Conservation (phyloP, 495 filamentous ascomycete species). For the Barbatosphaeria neglecta region DNA sequence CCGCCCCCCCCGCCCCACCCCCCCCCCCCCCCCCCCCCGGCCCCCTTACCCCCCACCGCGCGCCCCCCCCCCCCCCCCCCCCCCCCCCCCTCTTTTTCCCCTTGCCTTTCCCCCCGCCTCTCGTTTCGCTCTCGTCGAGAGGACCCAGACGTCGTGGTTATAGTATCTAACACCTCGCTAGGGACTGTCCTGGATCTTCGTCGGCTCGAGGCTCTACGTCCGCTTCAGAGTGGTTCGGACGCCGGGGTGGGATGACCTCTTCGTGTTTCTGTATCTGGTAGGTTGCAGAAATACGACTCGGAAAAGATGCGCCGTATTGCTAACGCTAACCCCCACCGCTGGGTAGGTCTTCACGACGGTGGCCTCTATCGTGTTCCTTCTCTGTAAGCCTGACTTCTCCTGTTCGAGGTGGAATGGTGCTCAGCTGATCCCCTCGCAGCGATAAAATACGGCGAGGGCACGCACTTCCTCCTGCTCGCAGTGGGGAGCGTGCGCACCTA, state of each 20-base stretch:
- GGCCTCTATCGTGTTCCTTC: constrained; percentile 11
- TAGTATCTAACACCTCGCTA: constrained; percentile 1
- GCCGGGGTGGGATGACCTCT: constrained; percentile 18
- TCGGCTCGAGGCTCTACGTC: constrained; percentile 14
- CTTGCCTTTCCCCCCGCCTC: no score
- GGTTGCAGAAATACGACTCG: no score
- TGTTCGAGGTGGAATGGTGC: not conserved
- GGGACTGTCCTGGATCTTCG: constrained; percentile 19
- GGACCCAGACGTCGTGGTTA: no score
- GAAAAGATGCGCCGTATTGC: no score
- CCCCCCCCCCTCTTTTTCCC: no score
- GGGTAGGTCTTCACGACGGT: constrained; percentile 11
- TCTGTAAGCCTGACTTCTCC: constrained; percentile 7
- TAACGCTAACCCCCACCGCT: not conserved
- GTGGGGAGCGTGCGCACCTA: constrained; percentile 4
- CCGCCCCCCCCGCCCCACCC: no score
- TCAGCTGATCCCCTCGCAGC: not conserved
- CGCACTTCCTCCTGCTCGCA: constrained; percentile 10
- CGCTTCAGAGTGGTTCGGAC: constrained; percentile 12
- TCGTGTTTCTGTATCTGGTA: constrained; percentile 19
- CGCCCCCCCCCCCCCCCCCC: no score
- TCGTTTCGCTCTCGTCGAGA: no score
- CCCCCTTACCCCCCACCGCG: no score
- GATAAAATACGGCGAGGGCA: constrained; percentile 6
- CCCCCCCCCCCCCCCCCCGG: no score